A percentile compares a stretch with the other conserved stretches of the same genome.
Conservation (phyloP, 768 basidiomycete species). For the Auriculariales sp. region DNA sequence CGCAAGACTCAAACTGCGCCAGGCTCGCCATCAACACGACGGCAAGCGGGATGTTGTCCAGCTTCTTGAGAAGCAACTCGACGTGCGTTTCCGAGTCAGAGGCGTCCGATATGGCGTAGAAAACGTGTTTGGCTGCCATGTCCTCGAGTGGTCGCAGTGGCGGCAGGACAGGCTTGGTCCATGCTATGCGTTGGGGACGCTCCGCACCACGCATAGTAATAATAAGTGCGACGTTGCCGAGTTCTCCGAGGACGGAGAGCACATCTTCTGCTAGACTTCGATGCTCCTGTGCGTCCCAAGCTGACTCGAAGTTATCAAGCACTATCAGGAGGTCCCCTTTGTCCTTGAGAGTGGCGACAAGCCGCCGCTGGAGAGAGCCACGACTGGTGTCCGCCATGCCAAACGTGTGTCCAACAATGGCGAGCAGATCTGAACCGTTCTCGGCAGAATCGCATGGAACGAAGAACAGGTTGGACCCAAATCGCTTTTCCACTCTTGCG, state of each 20-base stretch:
- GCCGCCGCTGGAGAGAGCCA: neutral
- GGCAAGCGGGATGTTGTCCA: neutral
- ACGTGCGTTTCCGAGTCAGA: neutral
- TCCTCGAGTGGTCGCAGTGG: neutral
- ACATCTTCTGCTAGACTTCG: neutral
- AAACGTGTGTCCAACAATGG: neutral
- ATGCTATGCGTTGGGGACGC: neutral
- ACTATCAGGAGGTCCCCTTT: constrained; percentile 8
- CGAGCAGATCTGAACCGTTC: neutral
- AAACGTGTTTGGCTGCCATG: neutral
- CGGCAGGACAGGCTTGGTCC: neutral
- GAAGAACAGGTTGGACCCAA: constrained; percentile 16
- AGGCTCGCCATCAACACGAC: neutral
- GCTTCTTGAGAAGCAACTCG: neutral
- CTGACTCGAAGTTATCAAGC: neutral
- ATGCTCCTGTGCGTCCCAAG: neutral
- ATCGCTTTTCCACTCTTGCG: constrained; percentile 10
- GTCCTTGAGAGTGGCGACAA: constrained; percentile 1
- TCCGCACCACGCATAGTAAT: neutral
- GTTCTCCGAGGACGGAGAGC: neutral
- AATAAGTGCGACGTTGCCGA: neutral
- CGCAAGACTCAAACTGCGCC: neutral
- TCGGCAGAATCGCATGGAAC: constrained; percentile 17
- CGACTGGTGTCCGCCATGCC: neutral
- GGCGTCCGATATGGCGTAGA: neutral